Evolutionary conservation across 257 asterid species (phyloP).

Genomic region (Solanum virginianum): DNA sequence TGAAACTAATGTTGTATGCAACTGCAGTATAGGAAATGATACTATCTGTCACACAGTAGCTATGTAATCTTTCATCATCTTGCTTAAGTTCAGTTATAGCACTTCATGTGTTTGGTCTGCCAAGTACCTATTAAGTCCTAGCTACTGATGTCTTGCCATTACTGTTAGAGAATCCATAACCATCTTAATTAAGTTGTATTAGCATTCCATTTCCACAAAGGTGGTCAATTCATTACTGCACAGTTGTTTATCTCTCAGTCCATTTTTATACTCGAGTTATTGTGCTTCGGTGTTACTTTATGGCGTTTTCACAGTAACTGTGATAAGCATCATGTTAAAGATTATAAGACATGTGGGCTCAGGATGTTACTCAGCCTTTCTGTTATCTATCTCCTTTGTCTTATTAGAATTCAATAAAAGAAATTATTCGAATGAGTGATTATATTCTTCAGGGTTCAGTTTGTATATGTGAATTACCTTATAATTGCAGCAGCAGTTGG

Average conservation of each 20-base stretch:
- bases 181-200: neutral
- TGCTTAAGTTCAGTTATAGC: neutral
- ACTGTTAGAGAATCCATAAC: neutral
- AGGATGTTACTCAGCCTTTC: neutral
- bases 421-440: neutral
- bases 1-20: neutral
- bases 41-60: neutral
- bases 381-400: neutral
- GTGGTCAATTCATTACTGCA: neutral
- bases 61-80: neutral
- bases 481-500: too few relatives aligned
- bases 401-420: neutral
- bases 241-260: neutral
- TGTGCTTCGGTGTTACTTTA: neutral
- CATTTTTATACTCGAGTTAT: neutral
- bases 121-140: neutral
- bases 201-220: neutral
- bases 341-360: neutral
- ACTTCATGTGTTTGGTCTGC: neutral
- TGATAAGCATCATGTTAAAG: neutral
- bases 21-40: constrained; percentile 7
- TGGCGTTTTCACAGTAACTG: neutral
- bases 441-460: neutral
- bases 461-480: neutral
- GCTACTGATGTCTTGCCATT: neutral